A percentile compares a stretch with the other conserved stretches of the same genome.
Conservation (phyloP, 495 filamentous ascomycete genomes). For the Tuber aestivum region DNA sequence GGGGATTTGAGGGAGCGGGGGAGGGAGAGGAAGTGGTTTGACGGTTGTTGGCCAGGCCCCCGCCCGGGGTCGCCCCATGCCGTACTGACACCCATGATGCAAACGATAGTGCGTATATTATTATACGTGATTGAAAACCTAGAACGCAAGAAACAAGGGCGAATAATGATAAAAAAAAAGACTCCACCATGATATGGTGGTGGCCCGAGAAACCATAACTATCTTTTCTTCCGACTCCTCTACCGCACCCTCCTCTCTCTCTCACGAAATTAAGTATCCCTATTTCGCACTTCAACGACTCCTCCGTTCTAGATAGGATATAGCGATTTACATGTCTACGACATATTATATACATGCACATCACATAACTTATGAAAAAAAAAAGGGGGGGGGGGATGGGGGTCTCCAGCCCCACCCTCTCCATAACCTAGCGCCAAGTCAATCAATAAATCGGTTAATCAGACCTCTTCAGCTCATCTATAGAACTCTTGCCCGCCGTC, state of each 20-base stretch:
- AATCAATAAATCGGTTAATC: constrained; percentile 19
- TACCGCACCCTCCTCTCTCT: neutral
- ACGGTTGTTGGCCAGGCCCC: neutral
- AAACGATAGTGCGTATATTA: neutral
- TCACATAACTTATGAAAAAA: neutral
- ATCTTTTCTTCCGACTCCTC: neutral
- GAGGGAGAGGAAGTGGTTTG: neutral
- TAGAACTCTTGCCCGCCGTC: constrained; percentile 16
- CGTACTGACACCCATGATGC: neutral
- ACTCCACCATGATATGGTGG: neutral
- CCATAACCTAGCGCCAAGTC: neutral
- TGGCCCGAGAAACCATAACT: neutral
- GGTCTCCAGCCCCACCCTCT: neutral
- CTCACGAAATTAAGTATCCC: neutral
- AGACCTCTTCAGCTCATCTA: constrained; percentile 28
- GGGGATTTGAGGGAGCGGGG: neutral
- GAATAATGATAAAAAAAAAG: neutral
- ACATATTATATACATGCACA: neutral
- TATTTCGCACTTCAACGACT: neutral
- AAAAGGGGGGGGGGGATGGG: neutral
- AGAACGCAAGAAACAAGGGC: neutral
- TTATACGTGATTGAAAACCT: neutral
- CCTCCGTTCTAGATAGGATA: neutral
- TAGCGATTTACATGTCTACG: neutral
- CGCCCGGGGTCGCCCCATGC: neutral